Evolutionary conservation across 208 protist genomes (phyloP), one percentile per base, ranked within the genome.

Genomic region (Leptomonas pyrrhocoris): DNA sequence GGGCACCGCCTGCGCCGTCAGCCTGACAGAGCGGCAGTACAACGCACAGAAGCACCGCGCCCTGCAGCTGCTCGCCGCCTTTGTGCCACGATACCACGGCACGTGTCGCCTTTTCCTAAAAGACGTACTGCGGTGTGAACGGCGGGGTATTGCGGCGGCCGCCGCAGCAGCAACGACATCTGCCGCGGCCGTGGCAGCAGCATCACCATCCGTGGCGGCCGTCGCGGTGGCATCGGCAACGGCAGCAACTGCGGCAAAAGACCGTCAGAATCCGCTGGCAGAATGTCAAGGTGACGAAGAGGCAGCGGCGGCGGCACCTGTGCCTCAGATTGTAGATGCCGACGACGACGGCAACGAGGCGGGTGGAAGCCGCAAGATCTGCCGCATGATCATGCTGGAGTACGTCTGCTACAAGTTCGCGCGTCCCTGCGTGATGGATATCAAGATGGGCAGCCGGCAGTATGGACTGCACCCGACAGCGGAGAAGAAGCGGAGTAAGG

Each of bases 361-460:
- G 6, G 36, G 28, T 16, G 54, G 54, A 8, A 53, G 53, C 28
- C 21, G 56, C 48, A 69, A 49, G 57, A 50, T 78, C 23, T 75
- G 68, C 40, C 74, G 86, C 34, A 90, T 96, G 86, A 91, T 94
- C 53, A 81, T 84, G 38, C 74, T 96, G 16, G 88, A 96, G 75
- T 87, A 96, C 54, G 79, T 94, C 23, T 94, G 91, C 81, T 84
- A 85, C 64, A 78, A 81, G 62, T 94, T 96, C 60, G 61, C 50
- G 13, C 82, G 72, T 21, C 88, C 88, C 0, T 96, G 91, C 55
- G 83, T 96, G 42, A 73, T 96, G 54, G 91, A 96, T 61, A 80
- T 94, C 13, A 96, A 96, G 76, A 96, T 96, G 86, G 91, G 91
- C 27, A 79, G 70, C 27, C 81, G 91, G 2, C 91, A 96, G 80